Evolutionary conservation across 1,284 basidiomycete genomes (phyloP).

Genomic region (Coriolopsis trogii): DNA sequence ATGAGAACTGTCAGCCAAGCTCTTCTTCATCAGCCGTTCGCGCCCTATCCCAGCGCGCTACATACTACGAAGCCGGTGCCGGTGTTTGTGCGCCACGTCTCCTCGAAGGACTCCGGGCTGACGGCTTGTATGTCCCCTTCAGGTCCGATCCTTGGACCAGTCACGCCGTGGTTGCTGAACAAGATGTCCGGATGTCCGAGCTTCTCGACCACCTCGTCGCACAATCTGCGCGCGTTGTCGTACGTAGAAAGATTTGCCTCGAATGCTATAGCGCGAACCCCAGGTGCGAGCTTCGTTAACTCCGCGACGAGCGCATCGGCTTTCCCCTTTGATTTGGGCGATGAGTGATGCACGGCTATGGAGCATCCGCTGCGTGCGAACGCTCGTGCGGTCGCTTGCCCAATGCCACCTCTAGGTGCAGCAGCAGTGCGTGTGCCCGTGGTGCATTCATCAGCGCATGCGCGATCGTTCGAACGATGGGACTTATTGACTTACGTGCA

Average conservation of each 20-base stretch:
- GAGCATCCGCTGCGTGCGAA: slow-evolving; percentile 49
- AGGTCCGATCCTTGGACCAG: slow-evolving; percentile 46
- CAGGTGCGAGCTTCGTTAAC: slow-evolving; percentile 32
- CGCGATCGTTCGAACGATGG: too few relatives aligned
- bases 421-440: not conserved
- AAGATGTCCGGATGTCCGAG: slow-evolving; percentile 53
- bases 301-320: slow-evolving; percentile 42
- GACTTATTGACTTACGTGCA: slow-evolving; percentile 37
- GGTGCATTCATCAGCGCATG: not conserved
- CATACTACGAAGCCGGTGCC: slow-evolving; percentile 48
- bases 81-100: slow-evolving; percentile 51
- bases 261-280: slow-evolving; percentile 45
- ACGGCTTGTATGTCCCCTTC: slow-evolving; percentile 49
- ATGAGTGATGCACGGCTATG: slow-evolving; percentile 55
- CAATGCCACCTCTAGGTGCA: slow-evolving; percentile 51
- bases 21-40: not conserved
- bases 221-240: slow-evolving; percentile 45
- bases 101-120: slow-evolving; percentile 48
- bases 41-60: not conserved
- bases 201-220: slow-evolving; percentile 44
- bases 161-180: slow-evolving; percentile 53
- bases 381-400: slow-evolving; percentile 48
- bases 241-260: slow-evolving; percentile 51
- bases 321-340: slow-evolving; percentile 36
- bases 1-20: not conserved